phyloP scores from a whole-genome alignment of 225 moss, liverwort and hornwort genomes.

The Marchantia paleacea region DNA sequence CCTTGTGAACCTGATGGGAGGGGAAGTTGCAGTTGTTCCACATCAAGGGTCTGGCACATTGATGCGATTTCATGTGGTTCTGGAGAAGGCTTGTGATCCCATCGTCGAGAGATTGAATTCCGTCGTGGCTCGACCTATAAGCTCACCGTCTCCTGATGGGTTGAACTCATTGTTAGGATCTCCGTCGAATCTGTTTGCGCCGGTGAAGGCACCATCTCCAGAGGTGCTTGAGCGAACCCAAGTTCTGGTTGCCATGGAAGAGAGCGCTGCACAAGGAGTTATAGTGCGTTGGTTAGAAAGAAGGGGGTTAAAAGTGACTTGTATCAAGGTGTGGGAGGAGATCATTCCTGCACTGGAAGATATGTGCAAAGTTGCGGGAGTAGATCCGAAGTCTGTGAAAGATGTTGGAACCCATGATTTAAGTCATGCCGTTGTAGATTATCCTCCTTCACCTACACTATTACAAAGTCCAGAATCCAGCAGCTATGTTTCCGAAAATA shows the following conservation, averaged over 20 bases:
- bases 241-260: conserved; percentile 38
- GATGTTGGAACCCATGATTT: conserved; percentile 5
- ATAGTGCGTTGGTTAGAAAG: conserved; percentile 32
- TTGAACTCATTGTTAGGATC: conserved; percentile 37
- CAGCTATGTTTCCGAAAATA: conserved; percentile 19
- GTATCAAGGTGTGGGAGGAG: conserved; percentile 35
- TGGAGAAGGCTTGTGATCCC: conserved; percentile 37
- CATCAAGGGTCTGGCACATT: conserved; percentile 33
- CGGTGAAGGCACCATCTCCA: conserved; percentile 16
- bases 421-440: conserved; percentile 4
- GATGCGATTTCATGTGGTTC: conserved; percentile 59
- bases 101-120: conserved; percentile 7
- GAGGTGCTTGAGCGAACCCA: conserved; percentile 28
- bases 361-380: conserved; percentile 5
- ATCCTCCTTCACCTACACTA: neutral
- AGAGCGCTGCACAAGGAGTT: conserved; percentile 29
- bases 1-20: conserved; percentile 44
- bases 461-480: conserved; percentile 15
- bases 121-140: conserved; percentile 21
- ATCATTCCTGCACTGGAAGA: conserved; percentile 32
- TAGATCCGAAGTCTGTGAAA: conserved; percentile 10
- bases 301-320: conserved; percentile 28
- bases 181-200: conserved; percentile 25
- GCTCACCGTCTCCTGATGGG: conserved; percentile 30
- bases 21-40: conserved; percentile 34